phyloP scores from a whole-genome alignment of 768 basidiomycete species.

The Serendipita sp. region DNA sequence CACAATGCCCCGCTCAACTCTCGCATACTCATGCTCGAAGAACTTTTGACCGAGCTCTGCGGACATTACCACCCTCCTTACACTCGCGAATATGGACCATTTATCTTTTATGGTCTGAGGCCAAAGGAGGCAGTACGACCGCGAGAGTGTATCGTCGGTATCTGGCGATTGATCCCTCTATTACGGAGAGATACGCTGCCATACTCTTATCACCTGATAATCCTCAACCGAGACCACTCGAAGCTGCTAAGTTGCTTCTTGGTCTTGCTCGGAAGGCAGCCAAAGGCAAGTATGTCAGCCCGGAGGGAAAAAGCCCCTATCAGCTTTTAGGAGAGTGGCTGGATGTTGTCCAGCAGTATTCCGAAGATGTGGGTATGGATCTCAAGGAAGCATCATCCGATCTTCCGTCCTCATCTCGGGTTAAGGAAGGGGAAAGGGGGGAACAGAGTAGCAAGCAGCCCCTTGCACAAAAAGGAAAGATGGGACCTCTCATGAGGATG shows the following conservation, averaged over 20 bases:
- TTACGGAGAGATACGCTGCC: constrained; percentile 63
- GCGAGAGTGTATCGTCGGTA: constrained; percentile 80
- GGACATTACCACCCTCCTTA: constrained; percentile 82
- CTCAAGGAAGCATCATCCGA: constrained; percentile 49
- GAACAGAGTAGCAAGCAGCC: constrained; percentile 18
- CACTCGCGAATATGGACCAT: constrained; percentile 85
- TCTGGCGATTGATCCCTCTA: constrained; percentile 61
- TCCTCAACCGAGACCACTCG: constrained; percentile 58
- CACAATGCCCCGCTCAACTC: constrained; percentile 66
- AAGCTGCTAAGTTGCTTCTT: constrained; percentile 83
- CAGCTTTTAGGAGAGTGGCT: constrained; percentile 87
- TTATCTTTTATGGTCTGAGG: constrained; percentile 85
- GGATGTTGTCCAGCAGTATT: constrained; percentile 73
- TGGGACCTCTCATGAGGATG: constrained; percentile 53
- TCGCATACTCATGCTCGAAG: constrained; percentile 81
- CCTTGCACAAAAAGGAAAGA: constrained; percentile 21
- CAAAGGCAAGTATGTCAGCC: constrained; percentile 64
- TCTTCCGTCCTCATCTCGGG: constrained; percentile 13
- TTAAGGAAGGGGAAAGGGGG: constrained; percentile 14
- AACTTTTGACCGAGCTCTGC: constrained; percentile 86
- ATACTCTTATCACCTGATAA: constrained; percentile 45
- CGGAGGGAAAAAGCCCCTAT: constrained; percentile 90
- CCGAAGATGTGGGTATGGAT: constrained; percentile 85
- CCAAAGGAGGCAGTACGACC: constrained; percentile 58
- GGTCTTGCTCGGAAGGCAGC: constrained; percentile 70